These are phyloP conservation scores for Laetiporus sulphureus DNA, from an alignment of 1,284 basidiomycete genomes.

Conservation along the genomic window DNA sequence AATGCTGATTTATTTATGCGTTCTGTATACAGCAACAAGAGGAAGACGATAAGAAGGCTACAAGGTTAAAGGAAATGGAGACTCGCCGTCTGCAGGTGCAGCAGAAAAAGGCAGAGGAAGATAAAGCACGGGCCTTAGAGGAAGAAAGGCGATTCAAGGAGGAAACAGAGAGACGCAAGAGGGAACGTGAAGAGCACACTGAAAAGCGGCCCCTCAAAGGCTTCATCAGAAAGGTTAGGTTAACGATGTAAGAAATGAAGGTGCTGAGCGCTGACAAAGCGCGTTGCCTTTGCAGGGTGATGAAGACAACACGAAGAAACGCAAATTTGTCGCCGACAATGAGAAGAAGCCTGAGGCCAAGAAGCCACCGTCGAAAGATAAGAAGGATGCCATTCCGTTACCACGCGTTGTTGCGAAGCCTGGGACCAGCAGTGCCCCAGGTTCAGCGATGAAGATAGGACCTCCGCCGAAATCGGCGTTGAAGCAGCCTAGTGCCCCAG, in stretches of 20 bases:
- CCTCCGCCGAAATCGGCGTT: slow-evolving; percentile 24
- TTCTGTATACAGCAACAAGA: slow-evolving; percentile 67
- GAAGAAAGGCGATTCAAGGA: slow-evolving; percentile 67
- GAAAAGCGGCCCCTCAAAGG: slow-evolving; percentile 54
- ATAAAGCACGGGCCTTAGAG: slow-evolving; percentile 54
- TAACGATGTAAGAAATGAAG: not conserved
- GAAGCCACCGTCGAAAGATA: slow-evolving; percentile 46
- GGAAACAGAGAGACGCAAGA: slow-evolving; percentile 63
- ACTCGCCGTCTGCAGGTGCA: slow-evolving; percentile 62
- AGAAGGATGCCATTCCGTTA: slow-evolving; percentile 27
- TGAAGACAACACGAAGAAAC: slow-evolving; percentile 66
- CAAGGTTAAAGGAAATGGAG: slow-evolving; percentile 74
- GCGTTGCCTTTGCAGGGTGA: slow-evolving; percentile 31
- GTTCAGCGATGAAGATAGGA: slow-evolving; percentile 19
- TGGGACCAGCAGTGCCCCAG: slow-evolving; percentile 13
- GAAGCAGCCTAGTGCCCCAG: slow-evolving; percentile 20
- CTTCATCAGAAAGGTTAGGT: slow-evolving; percentile 48
- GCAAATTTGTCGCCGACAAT: slow-evolving; percentile 45
- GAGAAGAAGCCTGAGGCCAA: slow-evolving; percentile 55
- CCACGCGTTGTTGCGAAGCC: slow-evolving; percentile 31
- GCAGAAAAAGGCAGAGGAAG: slow-evolving; percentile 76
- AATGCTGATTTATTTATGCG: slow-evolving; percentile 1
- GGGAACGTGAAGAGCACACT: slow-evolving; percentile 68
- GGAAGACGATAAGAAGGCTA: slow-evolving; percentile 73
- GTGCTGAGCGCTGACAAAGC: not conserved